These are phyloP conservation scores for Stipa capillata DNA, from an alignment of 176 grass and related monocot genomes.

Conservation along the genomic window DNA sequence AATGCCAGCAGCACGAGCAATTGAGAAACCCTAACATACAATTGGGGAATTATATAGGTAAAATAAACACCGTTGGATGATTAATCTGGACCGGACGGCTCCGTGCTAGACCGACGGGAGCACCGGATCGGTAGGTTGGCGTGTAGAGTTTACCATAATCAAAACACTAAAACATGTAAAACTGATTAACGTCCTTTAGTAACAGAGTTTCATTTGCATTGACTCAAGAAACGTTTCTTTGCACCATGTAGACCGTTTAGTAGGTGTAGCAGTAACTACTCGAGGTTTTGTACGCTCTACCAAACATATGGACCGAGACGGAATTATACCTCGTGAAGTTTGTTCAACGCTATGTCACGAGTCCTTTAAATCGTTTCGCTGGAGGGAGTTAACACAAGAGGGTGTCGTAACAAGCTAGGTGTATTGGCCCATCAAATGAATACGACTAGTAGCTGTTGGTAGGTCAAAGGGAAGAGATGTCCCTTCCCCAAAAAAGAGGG, in stretches of 20 bases:
- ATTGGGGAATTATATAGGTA: too few relatives aligned
- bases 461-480: not conserved
- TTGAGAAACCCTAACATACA: too few relatives aligned
- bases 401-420: not conserved
- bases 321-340: conserved; percentile 3
- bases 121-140: too few relatives aligned
- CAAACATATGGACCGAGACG: not conserved
- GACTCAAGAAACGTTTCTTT: not conserved
- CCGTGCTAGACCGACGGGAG: too few relatives aligned
- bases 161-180: too few relatives aligned
- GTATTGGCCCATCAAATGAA: not conserved
- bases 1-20: too few relatives aligned
- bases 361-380: conserved; percentile 9
- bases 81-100: too few relatives aligned
- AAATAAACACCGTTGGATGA: too few relatives aligned
- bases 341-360: conserved; percentile 25
- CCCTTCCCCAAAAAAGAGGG: too few relatives aligned
- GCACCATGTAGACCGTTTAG: not conserved
- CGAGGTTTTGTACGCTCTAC: not conserved
- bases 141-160: too few relatives aligned
- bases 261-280: not conserved
- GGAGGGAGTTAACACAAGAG: not conserved
- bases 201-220: not conserved
- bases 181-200: too few relatives aligned
- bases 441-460: not conserved